Evolutionary conservation across 805 yeast species (phyloP).

Genomic region (Nakazawaea laoshanensis): DNA sequence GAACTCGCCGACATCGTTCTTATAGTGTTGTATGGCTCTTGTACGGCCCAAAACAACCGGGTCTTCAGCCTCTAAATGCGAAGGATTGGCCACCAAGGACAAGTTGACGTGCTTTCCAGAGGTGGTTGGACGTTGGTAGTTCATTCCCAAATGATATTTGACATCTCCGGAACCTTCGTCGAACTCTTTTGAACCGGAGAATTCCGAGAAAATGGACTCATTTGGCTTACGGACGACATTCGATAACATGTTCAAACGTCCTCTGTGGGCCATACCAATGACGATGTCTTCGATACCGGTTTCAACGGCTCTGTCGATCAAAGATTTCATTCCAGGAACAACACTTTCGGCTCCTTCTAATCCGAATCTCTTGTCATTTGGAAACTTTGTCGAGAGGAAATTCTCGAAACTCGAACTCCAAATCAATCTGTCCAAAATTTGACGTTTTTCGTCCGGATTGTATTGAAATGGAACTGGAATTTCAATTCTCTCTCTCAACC

Average conservation of each 20-base stretch:
- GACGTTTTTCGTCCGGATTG: conserved; percentile 85
- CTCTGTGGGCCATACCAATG: conserved; percentile 99
- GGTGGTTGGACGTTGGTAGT: conserved; percentile 97
- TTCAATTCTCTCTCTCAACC: conserved; percentile 96
- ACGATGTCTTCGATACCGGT: conserved; percentile 92
- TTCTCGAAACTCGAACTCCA: conserved; percentile 95
- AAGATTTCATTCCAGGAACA: conserved; percentile 93
- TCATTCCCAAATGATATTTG: conserved; percentile 98
- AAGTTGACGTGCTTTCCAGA: conserved; percentile 94
- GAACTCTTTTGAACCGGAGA: conserved; percentile 80
- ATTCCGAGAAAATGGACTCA: conserved; percentile 95
- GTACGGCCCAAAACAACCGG: conserved; percentile 98
- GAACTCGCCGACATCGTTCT: conserved; percentile 75
- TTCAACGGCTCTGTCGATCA: conserved; percentile 90
- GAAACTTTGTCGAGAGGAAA: conserved; percentile 90
- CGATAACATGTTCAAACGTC: conserved; percentile 94
- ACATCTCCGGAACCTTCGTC: conserved; percentile 99
- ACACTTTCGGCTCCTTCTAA: conserved; percentile 97
- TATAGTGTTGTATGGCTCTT: conserved; percentile 89
- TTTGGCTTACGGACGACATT: conserved; percentile 98
- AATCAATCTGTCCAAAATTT: conserved; percentile 89
- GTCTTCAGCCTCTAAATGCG: conserved; percentile 98
- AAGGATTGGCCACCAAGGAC: conserved; percentile 96
- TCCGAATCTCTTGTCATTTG: conserved; percentile 98
- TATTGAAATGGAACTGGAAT: conserved; percentile 82